A percentile compares a stretch with the other conserved stretches of the same genome.
These are phyloP conservation scores for Phyllostachys edulis DNA, from an alignment of 176 grass and related monocot species.

Conservation along the genomic window DNA sequence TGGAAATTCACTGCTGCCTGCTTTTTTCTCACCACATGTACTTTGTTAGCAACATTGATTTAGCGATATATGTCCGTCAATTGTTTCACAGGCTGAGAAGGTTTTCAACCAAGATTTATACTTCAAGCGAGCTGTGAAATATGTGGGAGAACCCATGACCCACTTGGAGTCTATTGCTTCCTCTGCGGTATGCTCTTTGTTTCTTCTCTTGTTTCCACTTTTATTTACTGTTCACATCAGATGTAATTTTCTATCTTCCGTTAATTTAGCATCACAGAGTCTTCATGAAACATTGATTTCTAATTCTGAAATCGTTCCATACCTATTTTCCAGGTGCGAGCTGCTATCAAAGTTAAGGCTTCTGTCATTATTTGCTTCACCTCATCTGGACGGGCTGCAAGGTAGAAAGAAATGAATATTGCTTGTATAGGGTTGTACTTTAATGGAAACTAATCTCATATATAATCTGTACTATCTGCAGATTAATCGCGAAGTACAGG, in stretches of 20 bases:
- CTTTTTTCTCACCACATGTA: background rate
- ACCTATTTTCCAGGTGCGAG: constrained; percentile 66
- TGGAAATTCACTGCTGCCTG: background rate
- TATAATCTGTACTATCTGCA: constrained; percentile 40
- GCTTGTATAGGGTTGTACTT: background rate
- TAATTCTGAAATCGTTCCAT: constrained; percentile 24
- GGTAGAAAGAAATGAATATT: constrained; percentile 44
- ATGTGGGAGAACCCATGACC: constrained; percentile 94
- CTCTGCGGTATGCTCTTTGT: constrained; percentile 57
- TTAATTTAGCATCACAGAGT: background rate
- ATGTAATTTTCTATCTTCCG: background rate
- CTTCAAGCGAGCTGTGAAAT: constrained; percentile 89
- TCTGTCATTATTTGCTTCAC: constrained; percentile 97
- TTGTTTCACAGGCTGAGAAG: constrained; percentile 80
- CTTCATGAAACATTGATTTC: background rate
- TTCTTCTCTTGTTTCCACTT: constrained; percentile 15
- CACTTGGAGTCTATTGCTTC: constrained; percentile 99
- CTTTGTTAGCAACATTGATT: background rate
- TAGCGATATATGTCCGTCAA: background rate
- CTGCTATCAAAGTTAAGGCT: constrained; percentile 97
- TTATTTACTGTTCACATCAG: background rate
- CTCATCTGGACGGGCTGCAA: constrained; percentile 95
- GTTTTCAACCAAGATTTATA: constrained; percentile 98
- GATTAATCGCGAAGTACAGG: constrained; percentile 95
- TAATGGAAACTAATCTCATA: constrained; percentile 9